These are phyloP conservation scores for Ceratobasidium sp. DNA, from an alignment of 1,284 basidiomycete species.

Conservation along the genomic window DNA sequence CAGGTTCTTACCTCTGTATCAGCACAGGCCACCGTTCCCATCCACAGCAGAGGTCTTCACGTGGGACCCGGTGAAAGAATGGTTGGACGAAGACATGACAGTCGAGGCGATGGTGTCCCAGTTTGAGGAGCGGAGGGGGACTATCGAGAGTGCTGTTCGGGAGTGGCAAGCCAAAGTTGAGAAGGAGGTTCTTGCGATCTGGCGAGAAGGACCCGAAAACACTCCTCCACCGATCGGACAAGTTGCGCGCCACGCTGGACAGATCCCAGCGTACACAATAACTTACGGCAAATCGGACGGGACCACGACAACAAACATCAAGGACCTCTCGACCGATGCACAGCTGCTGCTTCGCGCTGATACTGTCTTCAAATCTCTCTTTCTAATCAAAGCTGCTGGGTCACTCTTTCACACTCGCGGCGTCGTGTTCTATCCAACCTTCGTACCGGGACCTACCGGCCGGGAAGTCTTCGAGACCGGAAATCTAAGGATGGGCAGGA, in stretches of 20 bases:
- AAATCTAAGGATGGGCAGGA: too few species aligned
- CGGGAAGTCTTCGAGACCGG: too few species aligned
- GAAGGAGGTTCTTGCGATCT: conserved; percentile 2
- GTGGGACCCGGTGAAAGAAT: conserved; percentile 1
- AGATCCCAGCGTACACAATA: neutral
- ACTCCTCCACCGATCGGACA: neutral
- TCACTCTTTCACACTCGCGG: too few species aligned
- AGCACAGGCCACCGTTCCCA: too few species aligned
- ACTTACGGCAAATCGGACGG: neutral
- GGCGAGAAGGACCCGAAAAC: neutral
- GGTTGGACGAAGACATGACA: neutral
- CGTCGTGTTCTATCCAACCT: too few species aligned
- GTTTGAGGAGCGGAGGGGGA: neutral
- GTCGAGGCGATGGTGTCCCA: neutral
- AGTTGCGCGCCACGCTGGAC: neutral
- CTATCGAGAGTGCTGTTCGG: neutral
- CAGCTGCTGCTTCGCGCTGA: conserved; percentile 27
- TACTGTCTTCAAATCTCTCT: conserved; percentile 7
- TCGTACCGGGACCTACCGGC: too few species aligned
- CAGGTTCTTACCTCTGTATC: too few species aligned
- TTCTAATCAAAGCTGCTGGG: too few species aligned
- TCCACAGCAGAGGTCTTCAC: neutral
- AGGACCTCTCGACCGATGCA: neutral
- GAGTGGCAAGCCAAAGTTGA: conserved; percentile 6
- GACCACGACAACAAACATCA: conserved; percentile 1